phyloP scores from a whole-genome alignment of 148 eudicot genomes.

The Vaccinium myrtillus region DNA sequence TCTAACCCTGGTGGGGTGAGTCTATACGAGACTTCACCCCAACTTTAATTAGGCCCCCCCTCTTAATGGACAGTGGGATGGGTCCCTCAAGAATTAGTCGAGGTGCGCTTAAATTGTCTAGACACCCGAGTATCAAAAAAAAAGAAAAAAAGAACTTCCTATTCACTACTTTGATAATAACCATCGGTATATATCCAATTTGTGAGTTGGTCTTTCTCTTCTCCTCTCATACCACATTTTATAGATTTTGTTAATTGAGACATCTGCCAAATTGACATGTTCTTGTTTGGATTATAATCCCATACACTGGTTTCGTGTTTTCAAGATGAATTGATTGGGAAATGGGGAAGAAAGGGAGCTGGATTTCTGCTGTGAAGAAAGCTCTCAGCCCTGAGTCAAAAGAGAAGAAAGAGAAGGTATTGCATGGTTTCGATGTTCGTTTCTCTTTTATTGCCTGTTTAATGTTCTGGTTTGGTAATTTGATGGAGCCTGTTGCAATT shows the following conservation, averaged over 20 bases:
- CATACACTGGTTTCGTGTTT: constrained; percentile 17
- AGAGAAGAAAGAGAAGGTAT: constrained; percentile 66
- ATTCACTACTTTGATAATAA: not conserved
- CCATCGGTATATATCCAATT: not conserved
- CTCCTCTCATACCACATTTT: not conserved
- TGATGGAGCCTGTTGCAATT: not conserved
- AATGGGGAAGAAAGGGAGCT: constrained; percentile 83
- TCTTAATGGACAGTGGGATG: no score
- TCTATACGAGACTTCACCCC: not conserved
- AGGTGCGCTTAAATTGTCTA: not conserved
- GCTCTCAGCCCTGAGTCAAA: constrained; percentile 61
- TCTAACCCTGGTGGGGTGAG: no score
- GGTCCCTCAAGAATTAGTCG: not conserved
- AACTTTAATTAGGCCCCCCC: not conserved
- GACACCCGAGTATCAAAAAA: not conserved
- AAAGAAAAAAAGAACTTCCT: not conserved
- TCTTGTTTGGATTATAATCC: not conserved
- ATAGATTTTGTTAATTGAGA: not conserved
- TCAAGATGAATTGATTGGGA: constrained; percentile 38
- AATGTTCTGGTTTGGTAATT: not conserved
- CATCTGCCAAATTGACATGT: not conserved
- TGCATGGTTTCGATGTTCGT: not conserved
- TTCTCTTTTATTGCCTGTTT: not conserved
- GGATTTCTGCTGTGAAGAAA: constrained; percentile 74
- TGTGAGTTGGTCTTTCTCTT: not conserved